These are phyloP conservation scores for Samsoniella hepiali DNA, from an alignment of 2,329 filamentous ascomycete species.

Conservation along the genomic window DNA sequence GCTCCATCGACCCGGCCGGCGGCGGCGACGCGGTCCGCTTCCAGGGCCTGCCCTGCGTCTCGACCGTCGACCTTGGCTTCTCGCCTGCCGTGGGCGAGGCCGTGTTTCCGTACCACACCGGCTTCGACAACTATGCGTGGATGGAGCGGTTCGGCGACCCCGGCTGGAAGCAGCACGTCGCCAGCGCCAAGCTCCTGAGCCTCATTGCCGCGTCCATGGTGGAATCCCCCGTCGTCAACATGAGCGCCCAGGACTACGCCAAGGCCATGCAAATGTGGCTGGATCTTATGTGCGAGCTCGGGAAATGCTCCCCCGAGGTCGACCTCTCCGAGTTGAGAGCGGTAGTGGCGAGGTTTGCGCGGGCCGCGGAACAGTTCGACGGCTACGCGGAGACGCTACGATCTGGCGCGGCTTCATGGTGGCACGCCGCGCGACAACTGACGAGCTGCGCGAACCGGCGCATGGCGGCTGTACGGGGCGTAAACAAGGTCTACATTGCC, in stretches of 20 bases:
- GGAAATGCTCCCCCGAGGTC: constrained; percentile 27
- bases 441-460: background rate
- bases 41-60: constrained; percentile 66
- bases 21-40: constrained; percentile 40
- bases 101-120: constrained; percentile 75
- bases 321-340: constrained; percentile 37
- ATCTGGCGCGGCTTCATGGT: background rate
- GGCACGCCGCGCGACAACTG: background rate
- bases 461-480: background rate
- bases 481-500: constrained; percentile 10
- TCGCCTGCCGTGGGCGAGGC: constrained; percentile 42
- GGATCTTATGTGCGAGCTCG: constrained; percentile 31
- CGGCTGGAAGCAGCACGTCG: constrained; percentile 56
- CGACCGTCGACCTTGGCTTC: constrained; percentile 51
- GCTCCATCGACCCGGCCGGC: constrained; percentile 52
- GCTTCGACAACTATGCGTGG: constrained; percentile 83
- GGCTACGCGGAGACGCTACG: background rate
- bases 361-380: background rate
- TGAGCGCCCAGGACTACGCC: constrained; percentile 41
- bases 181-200: constrained; percentile 48
- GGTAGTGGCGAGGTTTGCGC: constrained; percentile 37
- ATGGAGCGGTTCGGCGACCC: constrained; percentile 76
- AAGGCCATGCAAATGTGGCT: constrained; percentile 37
- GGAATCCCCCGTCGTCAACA: constrained; percentile 36
- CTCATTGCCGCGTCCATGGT: constrained; percentile 40